Percentiles rank a stretch among this genome's conserved stretches.
Evolutionary conservation across 345 rosid genomes (phyloP).

Genomic region (Erysimum cheiranthoides): DNA sequence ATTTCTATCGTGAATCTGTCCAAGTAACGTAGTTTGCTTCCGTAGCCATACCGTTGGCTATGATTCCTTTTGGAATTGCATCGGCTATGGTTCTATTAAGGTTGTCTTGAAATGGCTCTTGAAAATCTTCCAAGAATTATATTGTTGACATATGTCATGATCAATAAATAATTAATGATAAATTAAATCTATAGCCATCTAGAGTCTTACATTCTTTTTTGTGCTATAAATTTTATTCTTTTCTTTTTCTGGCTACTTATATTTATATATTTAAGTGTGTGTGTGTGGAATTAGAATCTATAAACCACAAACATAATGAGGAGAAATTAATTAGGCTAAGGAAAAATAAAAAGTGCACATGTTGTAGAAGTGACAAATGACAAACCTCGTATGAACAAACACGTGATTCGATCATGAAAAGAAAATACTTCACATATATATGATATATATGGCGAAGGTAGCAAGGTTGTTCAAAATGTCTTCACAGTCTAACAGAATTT

Average conservation of each 20-base stretch:
- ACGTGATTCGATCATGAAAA: slow-evolving; percentile 28
- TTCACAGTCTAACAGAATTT: slow-evolving; percentile 37
- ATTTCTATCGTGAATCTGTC: background rate
- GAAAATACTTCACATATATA: slow-evolving; percentile 21
- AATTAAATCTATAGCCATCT: background rate
- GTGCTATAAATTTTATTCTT: background rate
- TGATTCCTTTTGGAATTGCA: background rate
- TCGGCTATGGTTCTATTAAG: background rate
- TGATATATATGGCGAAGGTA: slow-evolving; percentile 3
- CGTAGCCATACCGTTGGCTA: too few species aligned
- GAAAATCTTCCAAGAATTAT: background rate
- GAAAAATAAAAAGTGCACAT: slow-evolving; percentile 1
- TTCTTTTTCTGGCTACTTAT: background rate
- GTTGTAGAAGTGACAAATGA: slow-evolving; percentile 32
- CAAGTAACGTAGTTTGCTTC: too few species aligned
- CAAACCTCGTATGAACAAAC: slow-evolving; percentile 42
- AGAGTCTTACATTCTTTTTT: slow-evolving; percentile 17
- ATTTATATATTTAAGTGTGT: background rate
- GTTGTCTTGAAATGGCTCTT: background rate
- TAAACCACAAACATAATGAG: slow-evolving; percentile 10
- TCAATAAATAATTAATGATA: background rate
- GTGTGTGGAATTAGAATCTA: background rate
- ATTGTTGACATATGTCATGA: background rate
- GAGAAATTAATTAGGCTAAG: slow-evolving; percentile 6
- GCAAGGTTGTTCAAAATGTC: slow-evolving; percentile 38